Evolutionary conservation across 1,139 yeast genomes (phyloP).

Genomic region (Yamadazyma friedrichii): DNA sequence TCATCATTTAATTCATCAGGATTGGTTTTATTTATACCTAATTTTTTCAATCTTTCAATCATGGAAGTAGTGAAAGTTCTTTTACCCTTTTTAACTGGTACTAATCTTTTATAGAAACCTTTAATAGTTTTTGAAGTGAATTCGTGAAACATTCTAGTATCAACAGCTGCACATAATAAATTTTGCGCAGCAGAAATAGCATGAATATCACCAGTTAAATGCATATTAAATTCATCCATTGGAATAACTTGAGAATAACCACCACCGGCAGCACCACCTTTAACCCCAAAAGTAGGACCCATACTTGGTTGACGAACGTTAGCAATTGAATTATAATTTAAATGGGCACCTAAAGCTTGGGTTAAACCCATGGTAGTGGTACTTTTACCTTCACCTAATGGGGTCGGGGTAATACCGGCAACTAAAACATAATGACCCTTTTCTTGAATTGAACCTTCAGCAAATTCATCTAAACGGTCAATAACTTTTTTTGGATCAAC

Average conservation of each 20-base stretch:
- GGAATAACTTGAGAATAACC: conserved; percentile 85
- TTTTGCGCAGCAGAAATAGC: conserved; percentile 81
- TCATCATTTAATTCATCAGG: conserved; percentile 70
- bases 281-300: conserved; percentile 88
- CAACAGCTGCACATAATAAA: conserved; percentile 78
- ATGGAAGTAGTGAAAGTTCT: conserved; percentile 67
- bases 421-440: conserved; percentile 68
- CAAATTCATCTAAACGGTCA: conserved; percentile 55
- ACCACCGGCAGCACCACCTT: conserved; percentile 91
- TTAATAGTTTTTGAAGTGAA: conserved; percentile 62
- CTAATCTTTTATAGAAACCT: conserved; percentile 67
- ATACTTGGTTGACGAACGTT: conserved; percentile 83
- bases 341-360: conserved; percentile 77
- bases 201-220: conserved; percentile 81
- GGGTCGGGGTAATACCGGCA: conserved; percentile 83
- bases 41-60: conserved; percentile 59
- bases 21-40: conserved; percentile 63
- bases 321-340: conserved; percentile 67
- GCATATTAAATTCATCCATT: conserved; percentile 87
- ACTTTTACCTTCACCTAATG: conserved; percentile 80
- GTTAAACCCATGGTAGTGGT: conserved; percentile 79
- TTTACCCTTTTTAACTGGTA: conserved; percentile 66
- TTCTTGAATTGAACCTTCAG: conserved; percentile 43
- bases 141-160: conserved; percentile 83
- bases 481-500: conserved; percentile 56